Evolutionary conservation across 768 basidiomycete genomes (phyloP).

Genomic region (Termitomyces sp.): DNA sequence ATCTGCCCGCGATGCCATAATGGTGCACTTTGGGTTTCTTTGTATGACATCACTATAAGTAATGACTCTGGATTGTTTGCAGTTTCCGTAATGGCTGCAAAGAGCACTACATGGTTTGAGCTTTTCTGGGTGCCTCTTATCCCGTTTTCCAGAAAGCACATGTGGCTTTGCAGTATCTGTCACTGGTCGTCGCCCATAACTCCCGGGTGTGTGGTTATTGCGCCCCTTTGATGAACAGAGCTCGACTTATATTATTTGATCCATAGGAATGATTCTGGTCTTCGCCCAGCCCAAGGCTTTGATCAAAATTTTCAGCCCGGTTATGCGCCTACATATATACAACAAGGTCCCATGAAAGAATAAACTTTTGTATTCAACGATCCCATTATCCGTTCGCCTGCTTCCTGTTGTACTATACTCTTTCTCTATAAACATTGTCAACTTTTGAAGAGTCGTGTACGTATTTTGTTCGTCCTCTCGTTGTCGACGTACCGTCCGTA

Average conservation of each 20-base stretch:
- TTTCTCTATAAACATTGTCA: neutral
- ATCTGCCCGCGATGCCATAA: conserved; percentile 73
- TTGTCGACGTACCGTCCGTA: neutral
- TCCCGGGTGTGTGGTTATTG: conserved; percentile 35
- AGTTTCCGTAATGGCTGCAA: conserved; percentile 60
- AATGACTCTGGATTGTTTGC: neutral
- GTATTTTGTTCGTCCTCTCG: neutral
- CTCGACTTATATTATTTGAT: neutral
- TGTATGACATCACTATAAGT: neutral
- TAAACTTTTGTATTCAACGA: neutral
- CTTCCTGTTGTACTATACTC: neutral
- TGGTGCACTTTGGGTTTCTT: conserved; percentile 26
- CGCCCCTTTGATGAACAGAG: neutral
- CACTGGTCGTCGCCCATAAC: conserved; percentile 53
- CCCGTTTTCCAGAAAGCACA: conserved; percentile 52
- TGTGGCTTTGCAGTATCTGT: conserved; percentile 73
- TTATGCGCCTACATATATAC: conserved; percentile 36
- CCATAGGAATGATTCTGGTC: conserved; percentile 20
- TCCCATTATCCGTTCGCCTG: neutral
- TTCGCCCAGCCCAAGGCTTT: conserved; percentile 18
- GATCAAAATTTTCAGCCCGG: conserved; percentile 27
- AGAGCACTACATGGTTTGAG: conserved; percentile 69
- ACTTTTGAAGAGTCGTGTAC: neutral
- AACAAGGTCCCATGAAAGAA: conserved; percentile 16
- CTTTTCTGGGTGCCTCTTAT: conserved; percentile 70